A percentile compares a stretch with the other conserved stretches of the same genome.
These are phyloP conservation scores for Rutstroemia sp. DNA, from an alignment of 2,329 filamentous ascomycete species.

Conservation along the genomic window DNA sequence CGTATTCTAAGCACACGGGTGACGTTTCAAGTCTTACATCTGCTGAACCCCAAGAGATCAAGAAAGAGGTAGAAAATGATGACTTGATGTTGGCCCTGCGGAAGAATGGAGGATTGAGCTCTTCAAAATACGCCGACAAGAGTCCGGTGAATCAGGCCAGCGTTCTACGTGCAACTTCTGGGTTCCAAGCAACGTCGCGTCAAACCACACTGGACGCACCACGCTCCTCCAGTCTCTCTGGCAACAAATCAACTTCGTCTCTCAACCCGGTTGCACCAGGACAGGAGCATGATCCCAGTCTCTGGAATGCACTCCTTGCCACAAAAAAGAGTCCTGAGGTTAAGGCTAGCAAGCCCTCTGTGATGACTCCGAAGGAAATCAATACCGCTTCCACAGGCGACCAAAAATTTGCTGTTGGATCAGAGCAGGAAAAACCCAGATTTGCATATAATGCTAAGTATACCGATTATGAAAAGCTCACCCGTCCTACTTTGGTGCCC, in stretches of 20 bases:
- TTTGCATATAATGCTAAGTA: too few species aligned
- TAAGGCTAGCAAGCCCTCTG: not conserved
- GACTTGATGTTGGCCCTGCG: not conserved
- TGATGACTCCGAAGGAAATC: too few species aligned
- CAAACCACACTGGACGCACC: not conserved
- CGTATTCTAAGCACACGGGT: not conserved
- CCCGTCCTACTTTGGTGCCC: too few species aligned
- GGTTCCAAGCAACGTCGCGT: not conserved
- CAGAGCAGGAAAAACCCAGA: too few species aligned
- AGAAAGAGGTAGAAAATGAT: not conserved
- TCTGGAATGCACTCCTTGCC: not conserved
- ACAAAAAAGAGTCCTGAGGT: not conserved
- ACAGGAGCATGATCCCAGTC: not conserved
- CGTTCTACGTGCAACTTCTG: not conserved
- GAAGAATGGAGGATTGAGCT: not conserved
- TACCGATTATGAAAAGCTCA: too few species aligned
- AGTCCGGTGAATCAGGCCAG: not conserved
- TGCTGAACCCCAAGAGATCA: not conserved
- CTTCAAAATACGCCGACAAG: not conserved
- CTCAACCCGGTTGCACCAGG: not conserved
- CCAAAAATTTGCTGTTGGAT: not conserved
- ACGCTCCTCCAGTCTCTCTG: not conserved
- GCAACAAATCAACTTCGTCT: not conserved
- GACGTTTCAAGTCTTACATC: too few species aligned
- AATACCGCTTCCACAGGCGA: not conserved